phyloP scores from a whole-genome alignment of 495 filamentous ascomycete species.

The Lepidopterella palustris region DNA sequence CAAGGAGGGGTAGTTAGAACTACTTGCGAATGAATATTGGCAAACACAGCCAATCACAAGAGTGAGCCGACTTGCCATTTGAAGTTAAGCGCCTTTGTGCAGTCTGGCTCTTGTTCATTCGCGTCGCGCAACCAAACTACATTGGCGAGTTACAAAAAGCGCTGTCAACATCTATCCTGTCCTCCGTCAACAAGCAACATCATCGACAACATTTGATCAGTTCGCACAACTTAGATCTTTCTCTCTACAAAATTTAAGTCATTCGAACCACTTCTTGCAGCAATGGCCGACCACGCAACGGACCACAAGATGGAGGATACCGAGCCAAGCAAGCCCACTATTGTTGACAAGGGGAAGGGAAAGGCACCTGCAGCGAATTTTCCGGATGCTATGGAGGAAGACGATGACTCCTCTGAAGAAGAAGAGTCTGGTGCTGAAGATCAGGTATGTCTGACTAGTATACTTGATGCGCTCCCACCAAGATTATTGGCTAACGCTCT shows the following conservation, averaged over 20 bases:
- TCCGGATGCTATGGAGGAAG: conserved; percentile 29
- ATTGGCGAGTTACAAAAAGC: not conserved
- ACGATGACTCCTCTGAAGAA: conserved; percentile 28
- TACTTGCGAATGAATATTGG: too few relatives aligned
- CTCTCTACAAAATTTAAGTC: not conserved
- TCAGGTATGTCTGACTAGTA: conserved; percentile 17
- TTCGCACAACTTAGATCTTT: too few relatives aligned
- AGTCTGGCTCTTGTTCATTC: too few relatives aligned
- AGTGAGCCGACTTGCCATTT: too few relatives aligned
- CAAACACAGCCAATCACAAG: too few relatives aligned
- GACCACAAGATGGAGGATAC: conserved; percentile 28
- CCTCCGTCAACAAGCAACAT: not conserved
- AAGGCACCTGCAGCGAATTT: conserved; percentile 31
- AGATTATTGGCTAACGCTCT: conserved; percentile 11
- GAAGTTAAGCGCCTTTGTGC: too few relatives aligned
- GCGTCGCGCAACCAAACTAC: not conserved
- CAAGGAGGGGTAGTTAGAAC: too few relatives aligned
- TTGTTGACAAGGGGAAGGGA: conserved; percentile 41
- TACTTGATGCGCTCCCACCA: not conserved
- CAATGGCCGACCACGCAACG: conserved; percentile 25
- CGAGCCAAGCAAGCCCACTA: not conserved
- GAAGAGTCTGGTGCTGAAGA: conserved; percentile 31
- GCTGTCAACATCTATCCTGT: too few relatives aligned
- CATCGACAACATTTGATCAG: too few relatives aligned
- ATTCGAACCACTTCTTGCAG: conserved; percentile 2